Base-by-base conservation (phyloP, 129 eudicot genomes). In the Flaveria bidentis region DNA sequence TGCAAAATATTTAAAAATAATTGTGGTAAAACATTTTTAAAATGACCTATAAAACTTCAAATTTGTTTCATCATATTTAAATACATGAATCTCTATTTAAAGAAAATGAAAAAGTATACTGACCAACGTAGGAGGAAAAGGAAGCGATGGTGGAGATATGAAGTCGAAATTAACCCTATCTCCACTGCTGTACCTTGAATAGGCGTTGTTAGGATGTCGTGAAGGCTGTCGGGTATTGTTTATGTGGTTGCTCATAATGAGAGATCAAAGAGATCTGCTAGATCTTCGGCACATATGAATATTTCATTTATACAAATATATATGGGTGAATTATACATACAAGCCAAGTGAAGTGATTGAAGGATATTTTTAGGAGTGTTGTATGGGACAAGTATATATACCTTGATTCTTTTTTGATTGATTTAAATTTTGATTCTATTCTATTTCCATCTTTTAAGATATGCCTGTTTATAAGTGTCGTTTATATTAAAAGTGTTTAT, bases 1-100 rank as follows among this genome's bases (percentile, higher is more conserved):
- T 67, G 76, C 56, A 67, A 67, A 80, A 53, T 14, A 28, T 63
- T 36, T 58, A 51, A 39, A 65, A 60, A 69, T 78, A 26, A 14
- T 68, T 68, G 42, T 22, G 22, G 36, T 26, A 12, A 25, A 30
- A 9, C 15, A 63, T 1, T 26, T 63, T 4, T 5, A 14, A 63
- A 14, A 57, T 22, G 64, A 57, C 16, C 64, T 9, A 57, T 23
- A 9, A 8, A 55, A 18, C 62, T 26, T 58, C 13, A 22, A 15
- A 7, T 4, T 12, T 2, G 16, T 58, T 58, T 23, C 62, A 58
- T 58, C 5, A 10, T 58, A 9, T 11, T 23, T 23, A 58, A 10
- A 12, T 9, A 58, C 6, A 2, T 2, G 16, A 16, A 50, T 50
- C 18, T 50, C 4, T 52, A 52, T n/a, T 16, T 16, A n/a, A 60